These are phyloP conservation scores for Wickerhamomyces sp. DNA, from an alignment of 1,139 yeast species.

Conservation along the genomic window DNA sequence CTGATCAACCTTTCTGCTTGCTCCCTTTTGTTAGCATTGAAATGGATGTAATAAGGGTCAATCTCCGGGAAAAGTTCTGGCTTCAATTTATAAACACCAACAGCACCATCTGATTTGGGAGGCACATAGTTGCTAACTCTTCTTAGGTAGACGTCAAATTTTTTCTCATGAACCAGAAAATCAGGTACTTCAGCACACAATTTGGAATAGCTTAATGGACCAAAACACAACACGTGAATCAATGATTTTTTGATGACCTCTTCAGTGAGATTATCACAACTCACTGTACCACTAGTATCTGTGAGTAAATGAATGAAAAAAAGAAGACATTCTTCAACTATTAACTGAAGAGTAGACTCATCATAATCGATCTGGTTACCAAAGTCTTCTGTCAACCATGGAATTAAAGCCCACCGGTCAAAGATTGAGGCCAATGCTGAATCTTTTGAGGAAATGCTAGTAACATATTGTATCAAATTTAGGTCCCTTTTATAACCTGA, in stretches of 20 bases:
- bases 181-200: conserved; percentile 71
- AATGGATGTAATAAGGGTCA: conserved; percentile 82
- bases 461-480: conserved; percentile 63
- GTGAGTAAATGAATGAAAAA: conserved; percentile 66
- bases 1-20: conserved; percentile 48
- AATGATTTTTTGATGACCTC: conserved; percentile 62
- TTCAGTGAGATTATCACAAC: conserved; percentile 48
- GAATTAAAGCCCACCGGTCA: conserved; percentile 60
- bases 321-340: conserved; percentile 77
- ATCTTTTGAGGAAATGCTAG: conserved; percentile 55
- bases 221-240: conserved; percentile 74
- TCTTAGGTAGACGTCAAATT: conserved; percentile 64
- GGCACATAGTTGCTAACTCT: conserved; percentile 58
- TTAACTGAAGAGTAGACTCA: conserved; percentile 43
- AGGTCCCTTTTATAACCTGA: conserved; percentile 77
- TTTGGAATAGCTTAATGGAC: conserved; percentile 67
- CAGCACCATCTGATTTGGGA: conserved; percentile 61
- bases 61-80: conserved; percentile 49
- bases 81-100: conserved; percentile 67
- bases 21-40: conserved; percentile 72
- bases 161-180: conserved; percentile 63
- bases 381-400: conserved; percentile 44
- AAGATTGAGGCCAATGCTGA: conserved; percentile 56
- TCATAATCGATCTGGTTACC: conserved; percentile 37
- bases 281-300: conserved; percentile 58